These are phyloP conservation scores for Datisca glomerata DNA, from an alignment of 306 rosid species.

Conservation along the genomic window DNA sequence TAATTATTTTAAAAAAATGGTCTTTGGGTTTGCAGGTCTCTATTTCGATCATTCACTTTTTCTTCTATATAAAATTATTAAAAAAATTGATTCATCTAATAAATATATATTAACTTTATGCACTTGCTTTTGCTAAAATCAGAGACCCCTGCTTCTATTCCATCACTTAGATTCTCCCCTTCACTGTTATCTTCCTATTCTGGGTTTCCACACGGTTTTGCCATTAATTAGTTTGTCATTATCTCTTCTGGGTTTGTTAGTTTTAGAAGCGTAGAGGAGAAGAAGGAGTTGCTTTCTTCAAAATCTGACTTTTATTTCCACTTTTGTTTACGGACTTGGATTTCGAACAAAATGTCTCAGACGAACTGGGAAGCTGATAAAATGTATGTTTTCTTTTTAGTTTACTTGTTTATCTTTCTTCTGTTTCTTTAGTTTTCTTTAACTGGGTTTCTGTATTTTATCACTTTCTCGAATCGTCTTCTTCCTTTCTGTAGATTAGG, in stretches of 20 bases:
- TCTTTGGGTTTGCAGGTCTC: slow-evolving; percentile 23
- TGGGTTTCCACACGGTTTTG: slow-evolving; percentile 13
- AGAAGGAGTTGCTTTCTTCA: slow-evolving; percentile 14
- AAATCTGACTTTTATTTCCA: slow-evolving; percentile 16
- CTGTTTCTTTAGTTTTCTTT: neutral
- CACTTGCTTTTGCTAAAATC: slow-evolving; percentile 20
- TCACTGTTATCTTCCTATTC: slow-evolving; percentile 15
- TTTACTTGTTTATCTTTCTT: neutral
- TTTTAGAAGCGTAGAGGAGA: slow-evolving; percentile 13
- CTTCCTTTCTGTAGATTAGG: slow-evolving; percentile 19
- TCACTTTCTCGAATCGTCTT: slow-evolving; percentile 1
- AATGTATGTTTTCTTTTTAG: slow-evolving; percentile 46
- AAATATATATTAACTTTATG: slow-evolving; percentile 13
- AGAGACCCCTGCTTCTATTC: slow-evolving; percentile 25
- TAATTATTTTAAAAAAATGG: slow-evolving; percentile 3
- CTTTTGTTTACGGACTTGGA: slow-evolving; percentile 8
- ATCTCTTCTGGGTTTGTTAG: slow-evolving; percentile 22
- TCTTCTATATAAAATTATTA: slow-evolving; percentile 1
- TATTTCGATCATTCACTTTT: slow-evolving; percentile 23
- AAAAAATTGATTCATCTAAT: neutral
- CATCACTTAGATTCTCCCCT: slow-evolving; percentile 24
- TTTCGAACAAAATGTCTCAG: slow-evolving; percentile 67
- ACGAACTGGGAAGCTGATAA: slow-evolving; percentile 99
- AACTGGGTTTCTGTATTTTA: slow-evolving; percentile 21
- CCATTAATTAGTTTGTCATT: slow-evolving; percentile 21